Evolutionary conservation across 495 filamentous ascomycete genomes (phyloP), one percentile per base, ranked within the genome.

Genomic region (Podospora conica): DNA sequence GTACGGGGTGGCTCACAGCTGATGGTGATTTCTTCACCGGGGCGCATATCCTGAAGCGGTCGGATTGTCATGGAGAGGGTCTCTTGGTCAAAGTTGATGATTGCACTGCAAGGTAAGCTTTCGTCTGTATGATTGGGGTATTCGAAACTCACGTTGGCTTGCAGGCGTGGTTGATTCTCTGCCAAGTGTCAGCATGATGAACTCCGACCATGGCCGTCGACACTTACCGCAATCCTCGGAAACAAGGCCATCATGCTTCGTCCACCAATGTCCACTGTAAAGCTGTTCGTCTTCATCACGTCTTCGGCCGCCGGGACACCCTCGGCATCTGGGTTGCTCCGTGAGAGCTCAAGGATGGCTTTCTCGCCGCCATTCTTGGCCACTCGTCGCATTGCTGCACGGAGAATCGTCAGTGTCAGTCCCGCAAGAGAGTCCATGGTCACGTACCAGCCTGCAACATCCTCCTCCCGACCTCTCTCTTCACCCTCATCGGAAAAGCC

Each of bases 101-200:
- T 71, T 31, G 73, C 73, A 48, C 76, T 78, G 48, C 10, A 8
- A 18, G 55, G 33, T 60, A 27, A 62, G 22, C 23, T 20, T 11
- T 24, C 18, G 21, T 22, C 25, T 7, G 9, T 5, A 20, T 48
- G 59, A 3, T 20, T 11, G 22, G 24, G 15, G n/a, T 23, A 29
- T 3, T 27, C 6, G 11, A 56, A 22, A 63, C 72, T 55, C 59
- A 78, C 76, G 70, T 75, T 54, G 76, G 76, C 21, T 72, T 75
- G 53, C 76, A 78, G 0, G 75, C 75, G 57, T 78, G 76, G 27
- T 78, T 78, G 25, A 78, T 60, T 48, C 76, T 71, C 60, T 60
- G 23, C 31, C 23, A 64, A 59, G 7, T 25, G 20, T 48, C 40
- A 48, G 15, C 8, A 15, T 22, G 27, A 60, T 22, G 7, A 54